Conservation (phyloP, 192 early-diverging fungal species). For the Pilobolus umbonatus region DNA sequence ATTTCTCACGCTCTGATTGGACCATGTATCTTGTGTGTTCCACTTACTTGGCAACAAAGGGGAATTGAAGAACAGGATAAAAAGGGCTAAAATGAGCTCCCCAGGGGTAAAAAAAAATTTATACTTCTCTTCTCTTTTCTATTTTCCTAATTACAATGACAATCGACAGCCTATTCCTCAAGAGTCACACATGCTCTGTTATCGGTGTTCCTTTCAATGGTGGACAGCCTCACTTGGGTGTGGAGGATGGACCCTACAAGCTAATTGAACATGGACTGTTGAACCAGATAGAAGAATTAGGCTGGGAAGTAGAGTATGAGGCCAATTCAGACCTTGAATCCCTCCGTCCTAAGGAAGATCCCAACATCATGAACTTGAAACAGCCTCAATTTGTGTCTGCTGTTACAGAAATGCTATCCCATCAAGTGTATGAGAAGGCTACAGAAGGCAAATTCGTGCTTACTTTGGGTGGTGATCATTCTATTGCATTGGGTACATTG, state of each 20-base stretch:
- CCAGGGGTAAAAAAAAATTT: background rate
- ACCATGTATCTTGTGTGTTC: background rate
- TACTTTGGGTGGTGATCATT: constrained; percentile 95
- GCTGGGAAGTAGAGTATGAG: constrained; percentile 75
- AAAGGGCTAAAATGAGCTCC: too few species aligned
- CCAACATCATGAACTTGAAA: constrained; percentile 76
- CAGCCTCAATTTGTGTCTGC: constrained; percentile 79
- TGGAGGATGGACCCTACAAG: constrained; percentile 81
- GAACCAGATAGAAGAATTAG: constrained; percentile 72
- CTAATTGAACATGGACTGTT: constrained; percentile 82
- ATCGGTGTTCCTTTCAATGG: constrained; percentile 27
- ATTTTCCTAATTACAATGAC: background rate
- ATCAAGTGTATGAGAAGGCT: constrained; percentile 60
- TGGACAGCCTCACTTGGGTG: constrained; percentile 64
- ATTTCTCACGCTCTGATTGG: background rate
- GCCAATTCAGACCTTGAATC: constrained; percentile 65
- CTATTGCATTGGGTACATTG: constrained; percentile 87
- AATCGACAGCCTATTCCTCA: background rate
- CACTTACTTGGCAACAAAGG: too few species aligned
- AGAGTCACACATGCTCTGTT: background rate
- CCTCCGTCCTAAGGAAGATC: constrained; percentile 64
- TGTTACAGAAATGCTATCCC: constrained; percentile 64
- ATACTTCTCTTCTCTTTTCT: background rate
- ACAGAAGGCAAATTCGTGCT: constrained; percentile 72
- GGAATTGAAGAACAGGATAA: too few species aligned